A percentile compares a stretch with the other conserved stretches of the same genome.
phyloP scores from a whole-genome alignment of 306 rosid genomes.

The Medicago truncatula region MtrunA17r5.0-ANR NC_053048.1:27493001-27493500 shows the following conservation, averaged over 20 bases:
- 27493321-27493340: background rate
- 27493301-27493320: conserved; percentile 17
- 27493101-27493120: conserved; percentile 61
- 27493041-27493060: background rate
- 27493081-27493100: conserved; percentile 54
- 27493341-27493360: no score
- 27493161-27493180: conserved; percentile 54
- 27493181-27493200: conserved; percentile 55
- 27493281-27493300: conserved; percentile 21
- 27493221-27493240: conserved; percentile 59
- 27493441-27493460: conserved; percentile 6
- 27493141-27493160: conserved; percentile 54
- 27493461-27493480: conserved; percentile 53
- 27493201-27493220: conserved; percentile 58
- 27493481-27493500: conserved; percentile 52
- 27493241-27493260: conserved; percentile 55
- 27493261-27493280: conserved; percentile 53
- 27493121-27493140: conserved; percentile 50
- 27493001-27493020: no score
- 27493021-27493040: no score
- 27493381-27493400: background rate
- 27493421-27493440: no score
- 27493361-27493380: conserved; percentile 4
- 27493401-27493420: conserved; percentile 13
- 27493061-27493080: conserved; percentile 56